A percentile compares a stretch with the other conserved stretches of the same genome.
phyloP scores from a whole-genome alignment of 208 protist species.

The Trypanosoma lewisi region DNA sequence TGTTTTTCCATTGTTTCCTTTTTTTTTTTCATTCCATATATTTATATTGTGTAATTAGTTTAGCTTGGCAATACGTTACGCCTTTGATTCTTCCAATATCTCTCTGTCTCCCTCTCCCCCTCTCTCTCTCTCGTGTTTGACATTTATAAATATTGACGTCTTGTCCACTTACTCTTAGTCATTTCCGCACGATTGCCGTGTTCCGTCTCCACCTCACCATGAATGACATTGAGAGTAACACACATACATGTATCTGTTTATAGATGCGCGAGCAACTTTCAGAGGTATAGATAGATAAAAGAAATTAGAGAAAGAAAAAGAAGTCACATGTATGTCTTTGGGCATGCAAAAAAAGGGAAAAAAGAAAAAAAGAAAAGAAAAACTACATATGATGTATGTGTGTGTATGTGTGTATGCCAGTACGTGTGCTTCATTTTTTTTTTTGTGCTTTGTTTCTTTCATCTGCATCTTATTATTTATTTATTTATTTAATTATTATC shows the following conservation, averaged over 20 bases:
- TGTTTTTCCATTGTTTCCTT: not conserved
- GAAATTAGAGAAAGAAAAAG: not conserved
- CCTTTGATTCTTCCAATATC: too few relatives aligned
- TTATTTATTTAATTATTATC: slow-evolving; percentile 9
- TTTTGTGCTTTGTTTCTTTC: not conserved
- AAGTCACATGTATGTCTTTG: not conserved
- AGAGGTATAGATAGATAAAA: not conserved
- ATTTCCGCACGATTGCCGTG: too few relatives aligned
- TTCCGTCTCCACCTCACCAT: too few relatives aligned
- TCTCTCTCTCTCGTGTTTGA: not conserved
- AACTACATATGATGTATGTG: not conserved
- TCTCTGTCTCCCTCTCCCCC: not conserved
- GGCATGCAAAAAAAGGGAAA: not conserved
- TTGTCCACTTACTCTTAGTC: too few relatives aligned
- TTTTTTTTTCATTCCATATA: not conserved
- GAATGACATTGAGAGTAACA: too few relatives aligned
- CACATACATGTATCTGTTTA: slow-evolving; percentile 12
- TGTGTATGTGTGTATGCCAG: not conserved
- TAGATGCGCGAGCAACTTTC: not conserved
- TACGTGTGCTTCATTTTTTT: not conserved
- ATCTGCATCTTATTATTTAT: not conserved
- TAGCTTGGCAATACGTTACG: too few relatives aligned
- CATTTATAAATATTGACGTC: too few relatives aligned
- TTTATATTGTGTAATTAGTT: too few relatives aligned
- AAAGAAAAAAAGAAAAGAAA: not conserved